These are phyloP conservation scores for Sarocladiaceae sp. DNA, from an alignment of 2,329 filamentous ascomycete genomes.

Conservation along the genomic window DNA sequence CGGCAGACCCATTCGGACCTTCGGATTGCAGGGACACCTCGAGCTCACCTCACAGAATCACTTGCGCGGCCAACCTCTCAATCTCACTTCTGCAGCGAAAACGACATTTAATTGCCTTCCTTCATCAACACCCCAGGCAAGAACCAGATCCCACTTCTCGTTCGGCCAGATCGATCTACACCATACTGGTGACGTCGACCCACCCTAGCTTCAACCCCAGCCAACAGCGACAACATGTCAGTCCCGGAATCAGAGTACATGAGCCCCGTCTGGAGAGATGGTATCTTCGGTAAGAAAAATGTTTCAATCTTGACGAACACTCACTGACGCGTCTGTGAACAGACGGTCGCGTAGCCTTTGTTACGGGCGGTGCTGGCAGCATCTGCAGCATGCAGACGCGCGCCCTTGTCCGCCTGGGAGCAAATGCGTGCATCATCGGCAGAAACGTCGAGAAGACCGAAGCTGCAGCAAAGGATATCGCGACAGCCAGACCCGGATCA, in stretches of 20 bases:
- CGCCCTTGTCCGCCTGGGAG: slow-evolving; percentile 85
- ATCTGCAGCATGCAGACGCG: slow-evolving; percentile 95
- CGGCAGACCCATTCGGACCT: no score
- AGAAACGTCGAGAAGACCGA: slow-evolving; percentile 88
- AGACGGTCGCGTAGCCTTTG: slow-evolving; percentile 89
- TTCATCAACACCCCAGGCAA: neutral
- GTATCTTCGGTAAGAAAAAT: slow-evolving; percentile 68
- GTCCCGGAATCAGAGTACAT: slow-evolving; percentile 71
- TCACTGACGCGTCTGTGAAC: slow-evolving; percentile 5
- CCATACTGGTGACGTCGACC: slow-evolving; percentile 1
- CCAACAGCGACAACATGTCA: slow-evolving; percentile 49
- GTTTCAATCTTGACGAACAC: neutral
- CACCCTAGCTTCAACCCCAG: slow-evolving; percentile 9
- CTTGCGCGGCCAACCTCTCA: no score
- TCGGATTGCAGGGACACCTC: neutral
- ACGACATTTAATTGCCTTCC: no score
- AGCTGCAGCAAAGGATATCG: slow-evolving; percentile 73
- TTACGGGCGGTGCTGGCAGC: slow-evolving; percentile 87
- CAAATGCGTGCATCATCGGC: slow-evolving; percentile 90
- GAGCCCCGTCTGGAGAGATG: slow-evolving; percentile 80
- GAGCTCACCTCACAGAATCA: neutral
- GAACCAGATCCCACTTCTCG: no score
- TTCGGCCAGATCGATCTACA: no score
- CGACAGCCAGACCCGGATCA: slow-evolving; percentile 69
- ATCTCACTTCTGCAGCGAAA: no score